Evolutionary conservation across 2,329 filamentous ascomycete species (phyloP).

Genomic region (Alternaria triticina): DNA sequence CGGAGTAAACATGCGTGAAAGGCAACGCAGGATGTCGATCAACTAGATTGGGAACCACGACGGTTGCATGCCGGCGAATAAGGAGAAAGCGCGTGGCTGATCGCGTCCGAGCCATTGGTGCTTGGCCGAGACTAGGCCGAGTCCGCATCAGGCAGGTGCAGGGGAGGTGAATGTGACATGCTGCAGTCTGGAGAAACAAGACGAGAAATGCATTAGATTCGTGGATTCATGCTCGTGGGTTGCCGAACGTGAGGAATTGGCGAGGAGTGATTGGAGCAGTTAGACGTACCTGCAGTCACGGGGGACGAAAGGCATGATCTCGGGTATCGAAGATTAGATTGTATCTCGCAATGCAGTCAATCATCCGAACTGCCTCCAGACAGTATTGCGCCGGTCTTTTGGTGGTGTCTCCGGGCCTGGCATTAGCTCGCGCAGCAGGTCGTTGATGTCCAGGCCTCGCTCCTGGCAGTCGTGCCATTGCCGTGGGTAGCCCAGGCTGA

Average conservation of each 20-base stretch:
- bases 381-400: slow-evolving; percentile 22
- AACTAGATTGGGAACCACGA: neutral
- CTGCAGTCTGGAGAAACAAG: neutral
- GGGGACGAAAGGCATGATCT: neutral
- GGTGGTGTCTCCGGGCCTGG: slow-evolving; percentile 49
- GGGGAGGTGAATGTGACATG: neutral
- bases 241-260: slow-evolving; percentile 6
- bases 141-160: slow-evolving; percentile 28
- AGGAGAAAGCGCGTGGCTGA: slow-evolving; percentile 12
- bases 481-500: slow-evolving; percentile 55
- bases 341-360: neutral
- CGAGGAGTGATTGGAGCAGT: slow-evolving; percentile 8
- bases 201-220: slow-evolving; percentile 1
- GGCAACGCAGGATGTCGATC: slow-evolving; percentile 10
- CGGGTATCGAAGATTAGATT: slow-evolving; percentile 1
- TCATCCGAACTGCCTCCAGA: slow-evolving; percentile 41
- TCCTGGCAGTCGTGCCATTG: slow-evolving; percentile 55
- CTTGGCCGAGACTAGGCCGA: slow-evolving; percentile 14
- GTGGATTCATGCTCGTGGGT: neutral
- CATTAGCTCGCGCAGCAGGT: slow-evolving; percentile 54
- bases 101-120: slow-evolving; percentile 14
- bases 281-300: slow-evolving; percentile 11
- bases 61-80: slow-evolving; percentile 6
- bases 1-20: slow-evolving; percentile 8
- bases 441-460: slow-evolving; percentile 53